Percentiles rank a stretch among this genome's conserved stretches.
These are phyloP conservation scores for Paradendryphiella salina DNA, from an alignment of 2,329 filamentous ascomycete genomes.

Conservation along the genomic window DNA sequence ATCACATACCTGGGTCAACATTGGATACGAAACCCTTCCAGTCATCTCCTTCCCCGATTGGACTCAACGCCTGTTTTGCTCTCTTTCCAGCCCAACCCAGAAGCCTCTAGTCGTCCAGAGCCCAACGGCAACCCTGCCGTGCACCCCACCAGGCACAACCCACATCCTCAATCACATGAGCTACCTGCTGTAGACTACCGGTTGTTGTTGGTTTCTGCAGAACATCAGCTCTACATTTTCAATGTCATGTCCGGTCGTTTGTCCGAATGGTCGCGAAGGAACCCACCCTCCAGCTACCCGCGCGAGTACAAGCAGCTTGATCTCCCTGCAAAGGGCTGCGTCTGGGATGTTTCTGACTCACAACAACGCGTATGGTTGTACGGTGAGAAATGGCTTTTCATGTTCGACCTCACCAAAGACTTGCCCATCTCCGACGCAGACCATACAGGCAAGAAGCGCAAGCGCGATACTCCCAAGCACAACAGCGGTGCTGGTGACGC, in stretches of 20 bases:
- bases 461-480: conserved; percentile 40
- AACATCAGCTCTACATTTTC: conserved; percentile 74
- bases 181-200: conserved; percentile 58
- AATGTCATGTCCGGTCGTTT: conserved; percentile 75
- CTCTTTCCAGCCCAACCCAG: conserved; percentile 50
- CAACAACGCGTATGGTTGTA: conserved; percentile 77
- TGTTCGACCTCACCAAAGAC: conserved; percentile 82
- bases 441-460: conserved; percentile 34
- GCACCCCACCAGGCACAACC: conserved; percentile 56
- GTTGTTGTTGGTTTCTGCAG: conserved; percentile 64
- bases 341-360: conserved; percentile 73
- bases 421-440: conserved; percentile 48
- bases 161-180: conserved; percentile 60
- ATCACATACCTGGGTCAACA: conserved; percentile 62
- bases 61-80: conserved; percentile 52
- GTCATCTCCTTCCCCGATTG: conserved; percentile 53
- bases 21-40: conserved; percentile 76
- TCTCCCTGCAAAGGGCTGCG: conserved; percentile 78
- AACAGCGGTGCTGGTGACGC: conserved; percentile 60
- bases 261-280: conserved; percentile 82
- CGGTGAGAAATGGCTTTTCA: conserved; percentile 82
- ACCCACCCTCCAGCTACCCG: conserved; percentile 75
- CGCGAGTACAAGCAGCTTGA: conserved; percentile 71
- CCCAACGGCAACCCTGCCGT: conserved; percentile 54
- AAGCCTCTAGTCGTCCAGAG: conserved; percentile 25